Evolutionary conservation across 2,329 filamentous ascomycete species (phyloP), one percentile per base, ranked within the genome.

Genomic region (Sodiomyces alkalinus): DNA sequence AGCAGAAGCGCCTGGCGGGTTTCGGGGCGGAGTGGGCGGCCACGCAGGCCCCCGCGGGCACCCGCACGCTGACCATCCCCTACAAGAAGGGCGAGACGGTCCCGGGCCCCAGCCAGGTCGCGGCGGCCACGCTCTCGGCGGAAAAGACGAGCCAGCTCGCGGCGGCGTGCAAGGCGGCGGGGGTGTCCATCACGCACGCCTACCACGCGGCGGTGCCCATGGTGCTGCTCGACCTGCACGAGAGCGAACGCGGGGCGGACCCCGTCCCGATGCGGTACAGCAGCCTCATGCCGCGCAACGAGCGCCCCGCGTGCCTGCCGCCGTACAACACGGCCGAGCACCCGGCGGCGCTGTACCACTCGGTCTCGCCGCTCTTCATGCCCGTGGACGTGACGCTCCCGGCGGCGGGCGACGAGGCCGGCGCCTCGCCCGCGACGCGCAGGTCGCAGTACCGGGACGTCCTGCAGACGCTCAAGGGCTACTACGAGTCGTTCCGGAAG

Each of bases 201-300:
- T 54, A 50, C 29, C 51, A 54, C 18, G 43, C 51, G 2, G 45
- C 48, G 4, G 41, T 46, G 4, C 41, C 48, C 1, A 36, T 53
- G 2, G 36, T 40, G 0, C 21, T 48, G 4, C 34, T 49, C n/a
- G 39, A 50, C 26, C 29, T 47, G 0, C 43, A 49, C 3, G 14
- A 33, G 2, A 31, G 12, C 7, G n/a, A n/a, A n/a, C n/a, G n/a
- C n/a, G n/a, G n/a, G n/a, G n/a, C n/a, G n/a, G n/a, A n/a, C n/a
- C n/a, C n/a, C n/a, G n/a, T n/a, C n/a, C 19, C 34, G 0, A 14
- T 10, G 8, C 31, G 40, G 0, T 52, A 51, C 27, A 33, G 47
- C 19, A 46, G 38, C 18, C 51, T 52, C 32, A 41, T 51, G 25
- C 33, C 53, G 6, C 43, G 40, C 14, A 53, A 53, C 20, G 49